phyloP scores from a whole-genome alignment of 2,329 filamentous ascomycete species.

The Exophiala bonariae region DNA sequence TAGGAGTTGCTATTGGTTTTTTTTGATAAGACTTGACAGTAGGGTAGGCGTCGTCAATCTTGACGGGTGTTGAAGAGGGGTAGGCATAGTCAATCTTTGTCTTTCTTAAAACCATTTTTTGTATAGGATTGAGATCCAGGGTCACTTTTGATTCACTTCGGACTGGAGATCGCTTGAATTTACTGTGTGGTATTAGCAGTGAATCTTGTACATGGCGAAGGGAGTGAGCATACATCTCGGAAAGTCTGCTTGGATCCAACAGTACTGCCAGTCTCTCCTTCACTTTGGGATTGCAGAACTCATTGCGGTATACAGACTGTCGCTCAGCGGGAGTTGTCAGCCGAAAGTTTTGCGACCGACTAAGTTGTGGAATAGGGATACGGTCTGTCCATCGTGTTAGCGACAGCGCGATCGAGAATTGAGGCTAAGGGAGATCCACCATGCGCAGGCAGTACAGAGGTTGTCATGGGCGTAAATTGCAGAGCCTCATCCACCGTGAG shows the following conservation, averaged over 20 bases:
- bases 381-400: constrained; percentile 18
- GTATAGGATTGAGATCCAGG: constrained; percentile 18
- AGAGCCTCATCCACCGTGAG: constrained; percentile 49
- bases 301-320: constrained; percentile 13
- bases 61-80: constrained; percentile 1
- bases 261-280: constrained; percentile 17
- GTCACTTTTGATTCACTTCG: constrained; percentile 8
- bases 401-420: not conserved
- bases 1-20: constrained; percentile 12
- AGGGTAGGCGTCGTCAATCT: constrained; percentile 10
- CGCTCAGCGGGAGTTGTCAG: constrained; percentile 19
- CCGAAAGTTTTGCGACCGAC: constrained; percentile 10
- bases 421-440: constrained; percentile 32
- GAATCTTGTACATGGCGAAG: not conserved
- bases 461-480: constrained; percentile 52
- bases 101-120: constrained; percentile 22
- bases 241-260: constrained; percentile 18
- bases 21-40: constrained; percentile 6
- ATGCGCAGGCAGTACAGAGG: constrained; percentile 42
- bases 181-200: constrained; percentile 8
- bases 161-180: constrained; percentile 19
- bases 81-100: constrained; percentile 22
- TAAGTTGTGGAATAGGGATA: constrained; percentile 24
- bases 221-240: constrained; percentile 16
- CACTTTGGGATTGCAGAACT: constrained; percentile 13